A percentile compares a stretch with the other conserved stretches of the same genome.
These are phyloP conservation scores for Albugo candida DNA, from an alignment of 352 stramenopile genomes.

Conservation along the genomic window DNA sequence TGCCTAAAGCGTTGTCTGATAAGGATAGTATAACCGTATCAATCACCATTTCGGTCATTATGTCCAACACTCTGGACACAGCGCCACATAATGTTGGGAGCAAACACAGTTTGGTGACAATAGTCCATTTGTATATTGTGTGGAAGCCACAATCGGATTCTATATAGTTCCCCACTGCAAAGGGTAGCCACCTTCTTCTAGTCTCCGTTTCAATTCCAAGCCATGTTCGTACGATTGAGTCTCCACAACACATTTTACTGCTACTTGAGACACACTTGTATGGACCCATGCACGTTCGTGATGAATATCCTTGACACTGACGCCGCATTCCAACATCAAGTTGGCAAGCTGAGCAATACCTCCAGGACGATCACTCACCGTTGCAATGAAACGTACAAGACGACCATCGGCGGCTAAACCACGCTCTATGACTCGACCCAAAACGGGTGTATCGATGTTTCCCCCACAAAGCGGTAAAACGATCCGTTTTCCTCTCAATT, in stretches of 20 bases:
- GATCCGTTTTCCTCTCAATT: conserved; percentile 86
- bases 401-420: conserved; percentile 92
- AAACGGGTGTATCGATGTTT: conserved; percentile 94
- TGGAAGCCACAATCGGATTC: too few relatives aligned
- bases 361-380: conserved; percentile 89
- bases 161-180: conserved; percentile 51
- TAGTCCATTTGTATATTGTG: too few relatives aligned
- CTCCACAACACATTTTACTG: conserved; percentile 92
- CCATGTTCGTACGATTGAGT: conserved; percentile 87
- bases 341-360: conserved; percentile 86
- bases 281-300: conserved; percentile 93
- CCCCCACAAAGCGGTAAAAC: conserved; percentile 92
- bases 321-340: conserved; percentile 73
- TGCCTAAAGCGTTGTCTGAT: not conserved
- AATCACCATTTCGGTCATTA: too few relatives aligned
- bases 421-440: conserved; percentile 91
- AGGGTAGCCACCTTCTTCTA: conserved; percentile 76
- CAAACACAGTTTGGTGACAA: too few relatives aligned
- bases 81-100: too few relatives aligned
- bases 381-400: conserved; percentile 91
- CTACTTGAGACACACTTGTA: conserved; percentile 87
- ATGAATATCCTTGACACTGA: conserved; percentile 95
- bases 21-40: not conserved
- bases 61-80: too few relatives aligned
- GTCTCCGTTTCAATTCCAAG: conserved; percentile 64